Percentiles rank a stretch among this genome's conserved stretches.
These are phyloP conservation scores for Geoglossum glabrum DNA, from an alignment of 495 filamentous ascomycete species.

Conservation along the genomic window DNA sequence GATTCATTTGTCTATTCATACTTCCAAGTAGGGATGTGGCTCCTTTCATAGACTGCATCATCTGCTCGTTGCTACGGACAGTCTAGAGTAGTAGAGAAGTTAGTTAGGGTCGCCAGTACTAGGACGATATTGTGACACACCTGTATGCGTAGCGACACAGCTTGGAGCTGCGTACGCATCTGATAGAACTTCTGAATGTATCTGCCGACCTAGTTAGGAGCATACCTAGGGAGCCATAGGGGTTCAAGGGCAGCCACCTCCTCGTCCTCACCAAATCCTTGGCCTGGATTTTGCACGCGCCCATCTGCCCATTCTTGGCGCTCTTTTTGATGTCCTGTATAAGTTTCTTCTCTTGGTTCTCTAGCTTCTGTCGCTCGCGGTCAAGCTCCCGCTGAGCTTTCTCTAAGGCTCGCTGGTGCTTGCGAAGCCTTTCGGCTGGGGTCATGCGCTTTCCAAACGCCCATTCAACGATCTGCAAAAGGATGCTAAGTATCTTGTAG, in stretches of 20 bases:
- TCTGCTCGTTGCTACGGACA: constrained; percentile 92
- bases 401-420: constrained; percentile 90
- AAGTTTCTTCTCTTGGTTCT: constrained; percentile 96
- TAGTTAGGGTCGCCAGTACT: not conserved
- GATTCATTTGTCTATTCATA: constrained; percentile 96
- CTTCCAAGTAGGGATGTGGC: constrained; percentile 77
- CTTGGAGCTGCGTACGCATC: constrained; percentile 92
- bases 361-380: constrained; percentile 78
- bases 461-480: constrained; percentile 74
- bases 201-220: constrained; percentile 21
- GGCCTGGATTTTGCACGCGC: constrained; percentile 88
- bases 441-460: constrained; percentile 98
- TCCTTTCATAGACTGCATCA: constrained; percentile 99
- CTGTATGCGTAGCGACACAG: constrained; percentile 87
- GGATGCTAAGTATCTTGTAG: not conserved
- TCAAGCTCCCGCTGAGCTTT: constrained; percentile 94
- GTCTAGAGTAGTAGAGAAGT: constrained; percentile 33
- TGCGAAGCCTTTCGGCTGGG: constrained; percentile 84
- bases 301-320: constrained; percentile 92
- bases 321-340: constrained; percentile 91
- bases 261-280: constrained; percentile 89
- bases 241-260: constrained; percentile 28
- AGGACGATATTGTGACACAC: constrained; percentile 24
- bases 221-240: not conserved
- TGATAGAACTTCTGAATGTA: constrained; percentile 97